phyloP scores from a whole-genome alignment of 176 grass and related monocot species.

The Triticum urartu region DNA sequence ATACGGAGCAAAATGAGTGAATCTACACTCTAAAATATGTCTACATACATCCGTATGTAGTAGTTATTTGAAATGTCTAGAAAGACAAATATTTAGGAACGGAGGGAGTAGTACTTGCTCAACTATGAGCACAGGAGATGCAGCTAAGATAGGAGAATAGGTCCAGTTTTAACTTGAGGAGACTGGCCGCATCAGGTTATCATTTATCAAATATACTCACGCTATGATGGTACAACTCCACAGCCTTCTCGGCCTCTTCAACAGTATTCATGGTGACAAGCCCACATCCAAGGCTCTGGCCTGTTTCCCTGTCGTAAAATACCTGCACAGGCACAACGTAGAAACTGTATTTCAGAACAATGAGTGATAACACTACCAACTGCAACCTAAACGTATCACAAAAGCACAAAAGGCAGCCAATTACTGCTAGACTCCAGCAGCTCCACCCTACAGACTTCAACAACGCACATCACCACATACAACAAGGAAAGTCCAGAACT shows the following conservation, averaged over 20 bases:
- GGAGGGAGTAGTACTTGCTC: no score
- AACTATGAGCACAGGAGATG: background rate
- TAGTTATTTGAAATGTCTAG: no score
- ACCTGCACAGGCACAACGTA: background rate
- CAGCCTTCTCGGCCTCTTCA: background rate
- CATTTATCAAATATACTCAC: slow-evolving; percentile 37
- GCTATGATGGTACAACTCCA: slow-evolving; percentile 48
- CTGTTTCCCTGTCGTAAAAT: background rate
- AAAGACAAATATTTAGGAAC: no score
- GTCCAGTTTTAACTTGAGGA: background rate
- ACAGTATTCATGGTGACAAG: background rate
- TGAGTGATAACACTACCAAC: background rate
- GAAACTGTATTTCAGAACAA: background rate
- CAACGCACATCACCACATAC: background rate
- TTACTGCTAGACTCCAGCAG: background rate
- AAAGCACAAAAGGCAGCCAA: background rate
- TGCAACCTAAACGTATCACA: background rate
- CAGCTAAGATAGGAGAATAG: background rate
- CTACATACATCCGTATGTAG: no score
- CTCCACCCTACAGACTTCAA: background rate
- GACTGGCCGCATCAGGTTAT: background rate
- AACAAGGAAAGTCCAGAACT: background rate
- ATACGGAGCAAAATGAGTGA: no score
- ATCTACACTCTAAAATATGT: no score
- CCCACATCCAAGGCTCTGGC: background rate